These are phyloP conservation scores for Steccherinum ochraceum DNA, from an alignment of 768 basidiomycete species.

Conservation along the genomic window DNA sequence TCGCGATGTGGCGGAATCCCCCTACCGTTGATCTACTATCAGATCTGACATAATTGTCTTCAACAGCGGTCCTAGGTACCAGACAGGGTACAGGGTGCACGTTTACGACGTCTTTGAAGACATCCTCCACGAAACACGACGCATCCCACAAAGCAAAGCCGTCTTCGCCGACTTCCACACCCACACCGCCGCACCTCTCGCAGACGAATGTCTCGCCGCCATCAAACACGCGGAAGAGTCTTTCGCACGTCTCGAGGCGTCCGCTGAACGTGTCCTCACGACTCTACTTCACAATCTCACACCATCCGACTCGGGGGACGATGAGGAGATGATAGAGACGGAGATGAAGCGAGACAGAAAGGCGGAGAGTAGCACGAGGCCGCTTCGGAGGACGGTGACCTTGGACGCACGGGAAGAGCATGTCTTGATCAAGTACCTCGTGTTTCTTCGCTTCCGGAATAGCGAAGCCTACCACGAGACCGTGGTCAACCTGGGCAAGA, in stretches of 20 bases:
- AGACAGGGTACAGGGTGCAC: conserved; percentile 37
- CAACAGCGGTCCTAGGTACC: not conserved
- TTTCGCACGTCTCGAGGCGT: conserved; percentile 36
- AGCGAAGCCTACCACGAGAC: conserved; percentile 38
- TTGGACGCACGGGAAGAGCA: conserved; percentile 27
- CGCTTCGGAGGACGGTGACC: conserved; percentile 12
- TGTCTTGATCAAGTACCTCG: conserved; percentile 42
- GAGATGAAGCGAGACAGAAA: no score
- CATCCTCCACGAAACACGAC: conserved; percentile 38
- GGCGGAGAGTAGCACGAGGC: no score
- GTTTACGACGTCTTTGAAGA: conserved; percentile 49
- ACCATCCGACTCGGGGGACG: not conserved
- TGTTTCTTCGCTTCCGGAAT: conserved; percentile 55
- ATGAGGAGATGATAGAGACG: not conserved
- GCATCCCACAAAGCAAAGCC: conserved; percentile 26
- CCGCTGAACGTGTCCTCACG: conserved; percentile 33
- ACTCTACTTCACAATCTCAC: conserved; percentile 19
- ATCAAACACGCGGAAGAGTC: conserved; percentile 37
- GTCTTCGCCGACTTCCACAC: conserved; percentile 38
- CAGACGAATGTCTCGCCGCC: conserved; percentile 29
- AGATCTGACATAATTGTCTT: no score
- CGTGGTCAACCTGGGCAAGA: not conserved
- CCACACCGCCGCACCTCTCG: not conserved
- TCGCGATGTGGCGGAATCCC: no score
- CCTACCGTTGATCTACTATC: no score